These are phyloP conservation scores for Suhomyces atakaporum DNA, from an alignment of 1,139 yeast species.

Conservation along the genomic window DNA sequence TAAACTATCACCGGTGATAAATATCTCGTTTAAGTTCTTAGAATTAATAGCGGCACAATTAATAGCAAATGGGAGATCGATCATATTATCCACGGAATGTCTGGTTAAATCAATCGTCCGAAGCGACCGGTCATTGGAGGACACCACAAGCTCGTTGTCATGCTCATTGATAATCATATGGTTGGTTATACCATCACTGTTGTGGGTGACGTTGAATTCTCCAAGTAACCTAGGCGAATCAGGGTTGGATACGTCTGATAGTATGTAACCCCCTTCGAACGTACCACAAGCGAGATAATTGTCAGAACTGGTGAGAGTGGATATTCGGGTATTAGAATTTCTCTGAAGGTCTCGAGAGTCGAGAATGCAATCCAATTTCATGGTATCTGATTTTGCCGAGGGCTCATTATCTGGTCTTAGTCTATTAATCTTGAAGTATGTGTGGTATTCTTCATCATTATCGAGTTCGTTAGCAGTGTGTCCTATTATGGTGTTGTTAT, in stretches of 20 bases:
- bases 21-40: constrained; percentile 34
- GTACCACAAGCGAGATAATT: constrained; percentile 55
- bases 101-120: constrained; percentile 40
- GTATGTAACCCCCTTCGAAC: constrained; percentile 53
- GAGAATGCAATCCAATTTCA: constrained; percentile 38
- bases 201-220: constrained; percentile 44
- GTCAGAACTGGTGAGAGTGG: constrained; percentile 49
- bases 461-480: constrained; percentile 4
- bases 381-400: constrained; percentile 25
- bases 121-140: constrained; percentile 52
- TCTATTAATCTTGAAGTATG: constrained; percentile 41
- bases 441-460: constrained; percentile 27
- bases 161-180: constrained; percentile 42
- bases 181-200: constrained; percentile 57
- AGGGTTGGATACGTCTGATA: constrained; percentile 34
- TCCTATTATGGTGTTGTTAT: constrained; percentile 11
- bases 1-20: constrained; percentile 54
- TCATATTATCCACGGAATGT: constrained; percentile 5
- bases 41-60: constrained; percentile 51
- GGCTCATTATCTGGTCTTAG: constrained; percentile 30
- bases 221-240: constrained; percentile 28
- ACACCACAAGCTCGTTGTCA: constrained; percentile 31
- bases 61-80: constrained; percentile 47
- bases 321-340: constrained; percentile 43
- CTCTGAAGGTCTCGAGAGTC: constrained; percentile 37